Evolutionary conservation across 164 flowering plant species (phyloP).

Genomic region (Platanus orientalis): DNA sequence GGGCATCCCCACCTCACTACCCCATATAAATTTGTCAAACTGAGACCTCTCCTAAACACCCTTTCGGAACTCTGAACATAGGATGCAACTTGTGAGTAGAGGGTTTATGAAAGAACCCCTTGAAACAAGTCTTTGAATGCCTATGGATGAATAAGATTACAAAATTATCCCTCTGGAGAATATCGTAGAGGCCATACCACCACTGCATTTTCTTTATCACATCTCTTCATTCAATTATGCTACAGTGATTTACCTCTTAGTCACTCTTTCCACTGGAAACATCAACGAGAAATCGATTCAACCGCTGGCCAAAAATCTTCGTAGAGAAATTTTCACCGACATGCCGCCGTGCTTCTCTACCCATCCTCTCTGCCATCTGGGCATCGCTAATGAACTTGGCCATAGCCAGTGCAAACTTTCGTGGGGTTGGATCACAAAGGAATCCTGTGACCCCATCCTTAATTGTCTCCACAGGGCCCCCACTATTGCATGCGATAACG

Average conservation of each 20-base stretch:
- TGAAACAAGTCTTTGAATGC: no score
- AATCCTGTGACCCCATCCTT: constrained; percentile 72
- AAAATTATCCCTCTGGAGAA: no score
- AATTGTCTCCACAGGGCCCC: constrained; percentile 88
- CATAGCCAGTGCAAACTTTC: constrained; percentile 69
- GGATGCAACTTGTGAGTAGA: no score
- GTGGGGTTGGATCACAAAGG: constrained; percentile 72
- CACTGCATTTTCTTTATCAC: no score
- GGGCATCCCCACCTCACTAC: no score
- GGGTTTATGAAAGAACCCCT: no score
- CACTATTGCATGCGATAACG: constrained; percentile 94
- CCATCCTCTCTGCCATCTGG: constrained; percentile 60
- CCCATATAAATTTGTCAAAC: no score
- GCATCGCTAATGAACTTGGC: constrained; percentile 55
- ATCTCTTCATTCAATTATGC: neutral
- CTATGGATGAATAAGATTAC: no score
- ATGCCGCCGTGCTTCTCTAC: constrained; percentile 63
- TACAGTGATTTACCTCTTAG: neutral
- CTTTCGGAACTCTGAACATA: no score
- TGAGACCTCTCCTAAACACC: no score
- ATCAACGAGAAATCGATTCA: constrained; percentile 51
- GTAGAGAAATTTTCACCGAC: constrained; percentile 68
- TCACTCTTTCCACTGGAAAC: constrained; percentile 14
- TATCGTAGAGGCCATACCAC: no score
- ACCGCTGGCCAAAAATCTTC: constrained; percentile 57